Evolutionary conservation across 2,329 filamentous ascomycete genomes (phyloP).

Genomic region (Tolypocladium guangdongense): DNA sequence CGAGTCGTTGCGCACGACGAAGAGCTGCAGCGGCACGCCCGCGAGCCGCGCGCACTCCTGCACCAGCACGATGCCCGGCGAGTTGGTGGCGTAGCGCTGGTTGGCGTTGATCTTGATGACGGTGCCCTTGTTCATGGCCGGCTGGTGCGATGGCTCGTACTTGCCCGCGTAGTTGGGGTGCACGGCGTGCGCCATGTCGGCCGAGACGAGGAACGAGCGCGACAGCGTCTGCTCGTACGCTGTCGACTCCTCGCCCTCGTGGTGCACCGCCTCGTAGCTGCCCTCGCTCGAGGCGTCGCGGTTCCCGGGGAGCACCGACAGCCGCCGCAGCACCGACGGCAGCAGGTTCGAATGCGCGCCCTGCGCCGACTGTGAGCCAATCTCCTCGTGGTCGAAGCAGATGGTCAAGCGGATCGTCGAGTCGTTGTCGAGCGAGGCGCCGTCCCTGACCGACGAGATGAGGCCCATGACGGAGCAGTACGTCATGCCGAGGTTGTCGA

Average conservation of each 20-base stretch:
- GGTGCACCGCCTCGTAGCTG: constrained; percentile 43
- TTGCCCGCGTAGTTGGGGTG: constrained; percentile 91
- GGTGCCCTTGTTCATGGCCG: constrained; percentile 91
- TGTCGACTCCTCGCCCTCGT: constrained; percentile 56
- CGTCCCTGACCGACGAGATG: constrained; percentile 61
- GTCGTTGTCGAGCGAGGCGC: constrained; percentile 61
- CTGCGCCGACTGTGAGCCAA: constrained; percentile 85
- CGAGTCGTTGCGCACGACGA: constrained; percentile 92
- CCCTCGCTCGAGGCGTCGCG: constrained; percentile 56
- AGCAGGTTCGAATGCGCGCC: constrained; percentile 89
- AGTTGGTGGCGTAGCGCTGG: constrained; percentile 92
- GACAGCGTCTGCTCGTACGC: constrained; percentile 89
- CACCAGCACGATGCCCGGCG: constrained; percentile 83
- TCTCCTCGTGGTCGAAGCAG: constrained; percentile 96
- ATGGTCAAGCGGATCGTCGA: constrained; percentile 79
- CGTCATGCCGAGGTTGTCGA: constrained; percentile 95
- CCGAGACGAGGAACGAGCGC: constrained; percentile 86
- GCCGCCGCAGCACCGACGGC: constrained; percentile 73
- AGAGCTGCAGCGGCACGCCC: constrained; percentile 82
- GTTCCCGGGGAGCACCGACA: constrained; percentile 65
- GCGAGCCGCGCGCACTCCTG: constrained; percentile 70
- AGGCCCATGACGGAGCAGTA: constrained; percentile 83
- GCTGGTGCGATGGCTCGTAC: constrained; percentile 83
- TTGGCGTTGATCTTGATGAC: constrained; percentile 99
- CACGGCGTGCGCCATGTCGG: constrained; percentile 94